Evolutionary conservation across 2,329 filamentous ascomycete genomes (phyloP).

Genomic region (Chrysoporthe puriensis): DNA sequence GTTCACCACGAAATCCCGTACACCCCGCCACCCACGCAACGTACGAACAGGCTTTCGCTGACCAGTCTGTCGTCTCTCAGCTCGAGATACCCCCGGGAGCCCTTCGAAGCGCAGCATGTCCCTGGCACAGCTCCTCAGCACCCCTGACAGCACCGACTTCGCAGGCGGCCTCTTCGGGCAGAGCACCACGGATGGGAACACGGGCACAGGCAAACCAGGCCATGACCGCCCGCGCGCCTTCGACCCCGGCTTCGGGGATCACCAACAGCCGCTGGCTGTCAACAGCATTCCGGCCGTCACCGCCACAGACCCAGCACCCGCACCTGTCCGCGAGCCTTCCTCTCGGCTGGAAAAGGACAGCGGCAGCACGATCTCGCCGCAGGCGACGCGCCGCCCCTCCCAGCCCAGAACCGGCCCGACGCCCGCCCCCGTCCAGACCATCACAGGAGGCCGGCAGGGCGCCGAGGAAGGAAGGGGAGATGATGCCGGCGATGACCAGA

Average conservation of each 20-base stretch:
- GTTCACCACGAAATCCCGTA: not conserved
- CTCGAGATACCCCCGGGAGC: not conserved
- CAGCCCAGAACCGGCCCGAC: not conserved
- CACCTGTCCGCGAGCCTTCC: not conserved
- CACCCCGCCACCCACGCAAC: not conserved
- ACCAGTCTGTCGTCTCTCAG: not conserved
- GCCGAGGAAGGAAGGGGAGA: not conserved
- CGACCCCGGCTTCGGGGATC: not conserved
- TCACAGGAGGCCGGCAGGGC: not conserved
- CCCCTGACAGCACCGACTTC: not conserved
- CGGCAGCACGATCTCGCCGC: not conserved
- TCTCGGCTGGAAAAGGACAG: too few relatives aligned
- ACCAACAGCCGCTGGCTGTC: not conserved
- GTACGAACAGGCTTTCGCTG: not conserved
- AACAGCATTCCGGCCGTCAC: rapidly evolving
- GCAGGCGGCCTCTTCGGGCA: not conserved
- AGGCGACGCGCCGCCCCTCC: not conserved
- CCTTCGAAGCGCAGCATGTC: not conserved
- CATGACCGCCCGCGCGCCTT: not conserved
- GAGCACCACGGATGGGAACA: not conserved
- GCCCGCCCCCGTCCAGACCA: not conserved
- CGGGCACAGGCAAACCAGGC: not conserved
- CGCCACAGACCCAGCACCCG: not conserved
- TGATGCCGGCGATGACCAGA: not conserved
- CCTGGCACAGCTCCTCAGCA: not conserved